Evolutionary conservation across 306 rosid genomes (phyloP).

Genomic region (Trichosanthes cucumerina): DNA sequence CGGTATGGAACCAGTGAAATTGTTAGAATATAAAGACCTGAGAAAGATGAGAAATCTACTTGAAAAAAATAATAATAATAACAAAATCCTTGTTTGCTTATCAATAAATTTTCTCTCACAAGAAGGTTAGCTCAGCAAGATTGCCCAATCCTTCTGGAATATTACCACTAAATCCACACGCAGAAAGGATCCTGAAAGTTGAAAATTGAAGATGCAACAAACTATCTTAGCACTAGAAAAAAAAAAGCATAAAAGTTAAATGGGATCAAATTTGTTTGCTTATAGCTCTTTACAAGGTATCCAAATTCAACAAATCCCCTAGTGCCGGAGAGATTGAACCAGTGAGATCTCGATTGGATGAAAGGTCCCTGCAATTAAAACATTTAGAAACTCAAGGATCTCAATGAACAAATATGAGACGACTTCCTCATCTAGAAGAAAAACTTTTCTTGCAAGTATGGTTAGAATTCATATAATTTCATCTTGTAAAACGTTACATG

Average conservation of each 20-base stretch:
- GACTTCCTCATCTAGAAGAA: neutral
- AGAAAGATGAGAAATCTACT: neutral
- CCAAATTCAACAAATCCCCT: slow-evolving; percentile 36
- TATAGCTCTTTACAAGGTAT: slow-evolving; percentile 55
- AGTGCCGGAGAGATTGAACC: slow-evolving; percentile 43
- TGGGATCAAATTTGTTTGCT: slow-evolving; percentile 2
- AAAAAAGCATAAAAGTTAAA: neutral
- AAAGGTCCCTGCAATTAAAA: slow-evolving; percentile 48
- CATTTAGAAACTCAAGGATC: slow-evolving; percentile 12
- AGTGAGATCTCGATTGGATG: slow-evolving; percentile 43
- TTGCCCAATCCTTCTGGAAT: slow-evolving; percentile 77
- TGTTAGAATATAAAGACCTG: slow-evolving; percentile 86
- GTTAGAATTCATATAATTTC: neutral
- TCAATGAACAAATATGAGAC: neutral
- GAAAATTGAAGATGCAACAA: slow-evolving; percentile 3
- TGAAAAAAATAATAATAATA: neutral
- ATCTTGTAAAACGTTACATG: slow-evolving; percentile 2
- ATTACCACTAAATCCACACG: slow-evolving; percentile 69
- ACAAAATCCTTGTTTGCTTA: neutral
- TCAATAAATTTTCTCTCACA: slow-evolving; percentile 40
- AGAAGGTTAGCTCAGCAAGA: slow-evolving; percentile 58
- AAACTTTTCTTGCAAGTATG: neutral
- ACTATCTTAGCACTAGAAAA: neutral
- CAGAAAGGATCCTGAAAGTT: slow-evolving; percentile 72
- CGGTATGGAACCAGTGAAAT: slow-evolving; percentile 69